Base-by-base conservation (phyloP, 495 filamentous ascomycete genomes). In the Lasiosphaeris hirsuta region DNA sequence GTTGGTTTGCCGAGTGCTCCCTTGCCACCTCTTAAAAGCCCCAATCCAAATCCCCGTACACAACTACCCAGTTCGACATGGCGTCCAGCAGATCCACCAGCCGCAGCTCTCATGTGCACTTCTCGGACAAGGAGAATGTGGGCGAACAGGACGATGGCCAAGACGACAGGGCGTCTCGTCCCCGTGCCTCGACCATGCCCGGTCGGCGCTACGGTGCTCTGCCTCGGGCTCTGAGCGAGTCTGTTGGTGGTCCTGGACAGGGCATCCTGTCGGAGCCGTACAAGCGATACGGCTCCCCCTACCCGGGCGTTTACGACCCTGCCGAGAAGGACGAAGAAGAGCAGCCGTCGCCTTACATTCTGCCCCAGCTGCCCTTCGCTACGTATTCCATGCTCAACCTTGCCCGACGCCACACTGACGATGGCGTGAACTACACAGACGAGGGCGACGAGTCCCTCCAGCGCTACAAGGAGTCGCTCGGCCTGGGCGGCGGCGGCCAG, bases 401-500 rank as follows among this genome's bases (percentile, higher is more conserved):
- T 36, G 9, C 14, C 18, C 9, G 34, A 10, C 18, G 15, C 15
- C 33, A 36, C n/a, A 41, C 63, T 60, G 51, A 68, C 68, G 43
- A 57, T 17, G 15, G 53, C 38, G 10, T 42, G 30, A 30, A 39
- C 11, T 10, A 4, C 42, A 23, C 63, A 86, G 84, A 86, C 72
- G 79, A 78, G 54, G 70, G 88, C 62, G 94, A 98, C 73, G 92
- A 97, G 71, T 91, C 93, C 58, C 85, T 98, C 67, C 87, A 92
- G 72, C 89, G 92, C 60, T 98, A 94, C 90, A 98, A 98, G 79
- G 85, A 90, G 64, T 97, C 94, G 3, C 84, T 98, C 36, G 94
- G 95, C 59, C 82, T 97, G 46, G 86, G 90, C 62, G 79, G 61
- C 10, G 52, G 52, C 46, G 67, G 75, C 54, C 78, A 77, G 45